phyloP scores from a whole-genome alignment of 2,329 filamentous ascomycete species.

The Aspergillus persii region DNA sequence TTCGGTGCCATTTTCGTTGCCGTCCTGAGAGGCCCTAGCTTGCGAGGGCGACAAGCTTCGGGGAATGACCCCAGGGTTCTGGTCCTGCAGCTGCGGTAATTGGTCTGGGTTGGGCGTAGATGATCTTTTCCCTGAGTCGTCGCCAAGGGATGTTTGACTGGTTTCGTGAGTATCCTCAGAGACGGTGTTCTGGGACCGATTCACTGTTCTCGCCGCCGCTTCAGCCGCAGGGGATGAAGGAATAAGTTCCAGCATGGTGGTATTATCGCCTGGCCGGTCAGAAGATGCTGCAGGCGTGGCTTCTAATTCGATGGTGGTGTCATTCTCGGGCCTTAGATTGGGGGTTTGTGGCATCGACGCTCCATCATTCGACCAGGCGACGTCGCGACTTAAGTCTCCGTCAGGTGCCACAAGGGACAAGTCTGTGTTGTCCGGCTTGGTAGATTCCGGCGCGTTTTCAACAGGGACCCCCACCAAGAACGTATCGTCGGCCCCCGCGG shows the following conservation, averaged over 20 bases:
- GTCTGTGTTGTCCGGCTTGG: conserved; percentile 21
- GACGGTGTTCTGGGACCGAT: conserved; percentile 35
- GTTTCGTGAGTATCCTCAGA: conserved; percentile 21
- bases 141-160: conserved; percentile 22
- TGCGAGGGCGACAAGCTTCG: conserved; percentile 29
- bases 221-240: conserved; percentile 47
- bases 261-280: conserved; percentile 29
- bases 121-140: conserved; percentile 21
- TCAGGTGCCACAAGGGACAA: conserved; percentile 26
- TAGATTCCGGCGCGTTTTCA: conserved; percentile 18
- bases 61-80: conserved; percentile 24
- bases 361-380: conserved; percentile 16
- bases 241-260: conserved; percentile 41
- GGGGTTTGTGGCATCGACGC: conserved; percentile 20
- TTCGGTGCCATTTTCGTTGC: conserved; percentile 24
- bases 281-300: conserved; percentile 16
- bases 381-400: conserved; percentile 19
- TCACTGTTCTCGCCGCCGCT: conserved; percentile 41
- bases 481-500: conserved; percentile 42
- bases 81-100: conserved; percentile 26
- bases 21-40: conserved; percentile 27
- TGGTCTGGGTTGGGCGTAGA: conserved; percentile 21
- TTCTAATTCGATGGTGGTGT: conserved; percentile 18
- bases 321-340: conserved; percentile 14
- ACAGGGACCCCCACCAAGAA: conserved; percentile 40